A percentile compares a stretch with the other conserved stretches of the same genome.
These are phyloP conservation scores for Allium sativum DNA, from an alignment of 106 monocot genomes.

Conservation along the genomic window DNA sequence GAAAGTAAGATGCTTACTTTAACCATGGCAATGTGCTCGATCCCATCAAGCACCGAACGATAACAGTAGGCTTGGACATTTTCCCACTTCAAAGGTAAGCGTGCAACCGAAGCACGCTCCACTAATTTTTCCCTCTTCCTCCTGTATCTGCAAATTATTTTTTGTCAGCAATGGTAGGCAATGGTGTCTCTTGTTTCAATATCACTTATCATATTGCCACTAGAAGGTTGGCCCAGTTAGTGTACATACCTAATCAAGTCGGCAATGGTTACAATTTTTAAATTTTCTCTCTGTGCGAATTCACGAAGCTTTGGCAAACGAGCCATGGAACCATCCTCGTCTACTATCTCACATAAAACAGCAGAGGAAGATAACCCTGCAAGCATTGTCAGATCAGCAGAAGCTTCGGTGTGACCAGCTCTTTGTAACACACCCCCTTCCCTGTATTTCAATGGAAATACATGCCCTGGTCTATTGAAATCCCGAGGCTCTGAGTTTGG, in stretches of 20 bases:
- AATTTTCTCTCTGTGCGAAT: conserved; percentile 63
- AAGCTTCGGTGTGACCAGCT: conserved; percentile 96
- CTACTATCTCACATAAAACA: conserved; percentile 84
- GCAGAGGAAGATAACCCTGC: conserved; percentile 72
- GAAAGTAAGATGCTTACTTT: no score
- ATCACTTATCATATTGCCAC: not conserved
- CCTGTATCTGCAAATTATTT: conserved; percentile 58
- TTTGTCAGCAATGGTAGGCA: not conserved
- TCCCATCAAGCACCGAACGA: conserved; percentile 81
- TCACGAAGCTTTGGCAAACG: conserved; percentile 70
- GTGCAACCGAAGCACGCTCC: conserved; percentile 60
- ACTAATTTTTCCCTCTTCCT: conserved; percentile 89
- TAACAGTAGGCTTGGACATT: conserved; percentile 67
- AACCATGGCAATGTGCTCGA: conserved; percentile 95
- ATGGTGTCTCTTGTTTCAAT: not conserved
- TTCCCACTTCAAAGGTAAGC: conserved; percentile 70
- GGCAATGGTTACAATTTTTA: conserved; percentile 91
- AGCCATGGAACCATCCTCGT: conserved; percentile 94
- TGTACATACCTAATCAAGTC: conserved; percentile 70
- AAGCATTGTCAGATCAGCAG: conserved; percentile 72
- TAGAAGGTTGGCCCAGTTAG: not conserved
- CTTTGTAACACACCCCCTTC: conserved; percentile 94
- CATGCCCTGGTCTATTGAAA: conserved; percentile 90
- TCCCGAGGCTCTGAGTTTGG: conserved; percentile 61
- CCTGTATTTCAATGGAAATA: conserved; percentile 87